Percentiles rank a stretch among this genome's conserved stretches.
Evolutionary conservation across 225 moss, liverwort and hornwort genomes (phyloP).

Genomic region (Sphagnum contortum): DNA sequence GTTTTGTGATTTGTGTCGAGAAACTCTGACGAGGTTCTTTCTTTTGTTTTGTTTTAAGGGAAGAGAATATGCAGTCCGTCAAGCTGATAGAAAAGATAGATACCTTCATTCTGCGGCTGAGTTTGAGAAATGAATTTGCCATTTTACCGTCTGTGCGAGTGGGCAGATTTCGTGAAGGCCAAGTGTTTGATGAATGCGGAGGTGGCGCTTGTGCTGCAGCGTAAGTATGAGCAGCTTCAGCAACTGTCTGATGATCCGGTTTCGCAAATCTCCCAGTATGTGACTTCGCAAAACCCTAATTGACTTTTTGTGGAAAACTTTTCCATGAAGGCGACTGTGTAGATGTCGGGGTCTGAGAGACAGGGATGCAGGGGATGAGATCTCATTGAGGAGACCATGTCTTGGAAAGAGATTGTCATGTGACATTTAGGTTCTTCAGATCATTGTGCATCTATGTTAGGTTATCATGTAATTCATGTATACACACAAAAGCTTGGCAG

Average conservation of each 20-base stretch:
- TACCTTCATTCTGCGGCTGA: no score
- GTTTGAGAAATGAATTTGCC: no score
- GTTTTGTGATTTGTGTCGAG: neutral
- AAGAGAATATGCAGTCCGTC: no score
- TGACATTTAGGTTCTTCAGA: no score
- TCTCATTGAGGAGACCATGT: no score
- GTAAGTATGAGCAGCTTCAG: constrained; percentile 87
- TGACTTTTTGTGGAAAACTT: neutral
- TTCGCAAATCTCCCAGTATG: constrained; percentile 82
- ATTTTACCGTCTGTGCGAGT: neutral
- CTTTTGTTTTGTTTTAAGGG: neutral
- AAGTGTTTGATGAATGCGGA: constrained; percentile 98
- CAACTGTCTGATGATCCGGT: constrained; percentile 89
- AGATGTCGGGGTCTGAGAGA: no score
- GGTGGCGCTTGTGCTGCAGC: constrained; percentile 78
- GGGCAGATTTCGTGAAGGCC: constrained; percentile 89
- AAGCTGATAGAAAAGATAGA: no score
- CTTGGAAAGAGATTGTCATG: no score
- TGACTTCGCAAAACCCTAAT: neutral
- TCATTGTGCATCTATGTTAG: no score
- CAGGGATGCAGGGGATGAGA: no score
- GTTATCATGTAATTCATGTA: no score
- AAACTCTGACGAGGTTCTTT: neutral
- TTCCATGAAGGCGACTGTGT: neutral
- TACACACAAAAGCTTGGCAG: no score